These are phyloP conservation scores for Dryas integrifolia DNA, from an alignment of 331 rosid species.

Conservation along the genomic window DNA sequence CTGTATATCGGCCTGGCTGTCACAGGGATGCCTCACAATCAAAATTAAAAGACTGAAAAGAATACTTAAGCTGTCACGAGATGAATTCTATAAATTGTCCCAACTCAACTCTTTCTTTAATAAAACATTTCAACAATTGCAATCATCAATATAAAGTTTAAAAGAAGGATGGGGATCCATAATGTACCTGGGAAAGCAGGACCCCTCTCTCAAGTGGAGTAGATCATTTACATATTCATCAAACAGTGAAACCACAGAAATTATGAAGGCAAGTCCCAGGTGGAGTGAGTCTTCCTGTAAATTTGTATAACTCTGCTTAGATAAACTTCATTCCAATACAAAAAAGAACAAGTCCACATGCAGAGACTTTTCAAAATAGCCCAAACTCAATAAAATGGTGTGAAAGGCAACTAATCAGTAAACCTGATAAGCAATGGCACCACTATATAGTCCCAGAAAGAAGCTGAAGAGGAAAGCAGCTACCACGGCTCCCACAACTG, in stretches of 20 bases:
- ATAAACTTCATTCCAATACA: constrained; percentile 6
- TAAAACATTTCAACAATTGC: background rate
- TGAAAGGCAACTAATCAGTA: constrained; percentile 11
- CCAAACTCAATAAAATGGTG: background rate
- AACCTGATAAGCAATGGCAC: constrained; percentile 74
- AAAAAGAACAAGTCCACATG: background rate
- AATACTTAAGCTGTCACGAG: background rate
- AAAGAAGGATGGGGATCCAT: background rate
- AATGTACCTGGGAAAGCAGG: constrained; percentile 74
- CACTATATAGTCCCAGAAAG: constrained; percentile 62
- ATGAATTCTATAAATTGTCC: background rate
- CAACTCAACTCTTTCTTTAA: background rate
- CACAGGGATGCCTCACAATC: constrained; percentile 37
- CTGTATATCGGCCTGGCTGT: constrained; percentile 74
- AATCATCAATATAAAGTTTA: background rate
- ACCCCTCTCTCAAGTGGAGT: constrained; percentile 74
- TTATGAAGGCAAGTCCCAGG: constrained; percentile 64
- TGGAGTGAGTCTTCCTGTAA: constrained; percentile 57
- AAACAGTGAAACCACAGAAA: constrained; percentile 65
- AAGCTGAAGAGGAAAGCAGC: constrained; percentile 49
- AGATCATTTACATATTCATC: constrained; percentile 84
- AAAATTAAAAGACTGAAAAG: constrained; percentile 11
- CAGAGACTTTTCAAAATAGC: background rate
- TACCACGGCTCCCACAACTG: constrained; percentile 54
- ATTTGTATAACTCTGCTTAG: background rate